Percentiles rank a stretch among this genome's conserved stretches.
Conservation (phyloP, 768 basidiomycete genomes). For the Sistotremastrum suecicum region DNA sequence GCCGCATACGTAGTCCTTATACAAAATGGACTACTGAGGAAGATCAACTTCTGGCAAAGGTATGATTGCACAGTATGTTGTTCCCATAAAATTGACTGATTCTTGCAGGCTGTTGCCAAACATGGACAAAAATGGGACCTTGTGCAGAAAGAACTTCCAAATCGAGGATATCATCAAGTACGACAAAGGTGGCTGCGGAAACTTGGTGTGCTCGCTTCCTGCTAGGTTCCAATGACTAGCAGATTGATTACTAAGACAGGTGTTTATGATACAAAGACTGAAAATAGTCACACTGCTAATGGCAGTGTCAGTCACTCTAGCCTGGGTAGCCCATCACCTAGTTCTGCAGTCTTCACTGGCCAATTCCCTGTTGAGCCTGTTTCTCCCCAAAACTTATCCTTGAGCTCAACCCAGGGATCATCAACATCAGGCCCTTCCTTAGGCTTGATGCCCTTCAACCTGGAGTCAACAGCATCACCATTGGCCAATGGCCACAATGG, state of each 20-base stretch:
- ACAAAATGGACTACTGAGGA: constrained; percentile 30
- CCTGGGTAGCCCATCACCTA: neutral
- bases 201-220: constrained; percentile 14
- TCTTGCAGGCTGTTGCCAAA: constrained; percentile 22
- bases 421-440: too few relatives aligned
- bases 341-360: neutral
- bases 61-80: constrained; percentile 3
- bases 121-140: constrained; percentile 29
- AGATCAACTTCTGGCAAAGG: constrained; percentile 25
- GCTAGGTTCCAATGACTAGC: neutral
- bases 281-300: neutral
- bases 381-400: neutral
- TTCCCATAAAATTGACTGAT: neutral
- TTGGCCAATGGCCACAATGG: too few relatives aligned
- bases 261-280: neutral
- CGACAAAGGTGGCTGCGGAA: constrained; percentile 29
- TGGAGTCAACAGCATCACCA: too few relatives aligned
- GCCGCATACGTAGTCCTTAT: constrained; percentile 25
- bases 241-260: neutral
- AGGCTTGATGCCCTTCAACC: too few relatives aligned
- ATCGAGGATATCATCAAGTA: constrained; percentile 28
- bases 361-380: neutral
- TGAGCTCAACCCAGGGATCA: neutral
- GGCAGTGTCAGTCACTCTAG: neutral
- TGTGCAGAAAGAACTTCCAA: constrained; percentile 26